These are phyloP conservation scores for Melaleuca alternifolia DNA, from an alignment of 345 rosid genomes.

Conservation along the genomic window DNA sequence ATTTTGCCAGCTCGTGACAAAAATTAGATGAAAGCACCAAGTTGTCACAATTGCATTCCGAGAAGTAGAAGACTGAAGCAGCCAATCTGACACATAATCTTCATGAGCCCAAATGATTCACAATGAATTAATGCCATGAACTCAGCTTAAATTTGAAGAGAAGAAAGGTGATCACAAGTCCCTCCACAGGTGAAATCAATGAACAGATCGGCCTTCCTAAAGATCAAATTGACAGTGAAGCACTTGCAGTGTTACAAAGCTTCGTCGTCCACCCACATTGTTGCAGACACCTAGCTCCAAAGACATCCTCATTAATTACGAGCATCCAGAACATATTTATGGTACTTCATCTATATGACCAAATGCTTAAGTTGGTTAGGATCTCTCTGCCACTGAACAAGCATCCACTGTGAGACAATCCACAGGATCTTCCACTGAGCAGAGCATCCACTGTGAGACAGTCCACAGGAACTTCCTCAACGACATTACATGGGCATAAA, in stretches of 20 bases:
- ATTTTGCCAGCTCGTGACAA: not conserved
- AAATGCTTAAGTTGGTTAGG: not conserved
- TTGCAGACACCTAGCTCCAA: not conserved
- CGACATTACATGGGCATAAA: not conserved
- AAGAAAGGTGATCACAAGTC: not conserved
- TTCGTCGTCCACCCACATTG: not conserved
- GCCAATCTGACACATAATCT: not conserved
- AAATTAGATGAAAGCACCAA: not conserved
- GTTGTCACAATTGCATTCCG: not conserved
- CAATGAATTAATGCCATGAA: not conserved
- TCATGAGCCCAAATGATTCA: not conserved
- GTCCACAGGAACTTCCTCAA: not conserved
- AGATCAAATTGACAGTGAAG: not conserved
- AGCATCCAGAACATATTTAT: not conserved
- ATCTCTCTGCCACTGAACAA: not conserved
- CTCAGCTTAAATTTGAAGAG: not conserved
- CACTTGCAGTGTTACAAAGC: not conserved
- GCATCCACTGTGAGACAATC: not conserved
- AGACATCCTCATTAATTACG: not conserved
- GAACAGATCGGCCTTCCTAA: not conserved
- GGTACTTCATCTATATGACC: not conserved
- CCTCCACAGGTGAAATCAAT: not conserved
- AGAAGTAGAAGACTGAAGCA: not conserved
- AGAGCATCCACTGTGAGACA: not conserved
- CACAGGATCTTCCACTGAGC: not conserved